phyloP scores from a whole-genome alignment of 495 filamentous ascomycete genomes.

The Hamigera avellanea region DNA sequence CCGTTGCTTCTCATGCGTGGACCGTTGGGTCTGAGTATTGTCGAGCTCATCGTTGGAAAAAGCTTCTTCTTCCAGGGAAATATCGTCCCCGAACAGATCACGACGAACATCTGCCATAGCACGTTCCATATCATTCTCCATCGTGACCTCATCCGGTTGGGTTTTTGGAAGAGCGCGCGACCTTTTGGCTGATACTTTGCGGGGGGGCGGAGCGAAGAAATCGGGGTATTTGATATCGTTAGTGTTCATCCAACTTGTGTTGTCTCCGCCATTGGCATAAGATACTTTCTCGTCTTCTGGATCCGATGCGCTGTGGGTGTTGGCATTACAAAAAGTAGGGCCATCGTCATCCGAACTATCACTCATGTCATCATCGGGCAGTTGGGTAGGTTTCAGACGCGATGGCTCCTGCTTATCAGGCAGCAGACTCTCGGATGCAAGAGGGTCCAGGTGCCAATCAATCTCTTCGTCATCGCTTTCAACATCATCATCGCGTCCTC shows the following conservation, averaged over 20 bases:
- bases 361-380: conserved; percentile 25
- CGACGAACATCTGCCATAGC: conserved; percentile 86
- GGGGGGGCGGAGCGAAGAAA: conserved; percentile 77
- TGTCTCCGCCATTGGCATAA: conserved; percentile 30
- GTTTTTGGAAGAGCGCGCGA: conserved; percentile 37
- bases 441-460: conserved; percentile 71
- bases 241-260: conserved; percentile 51
- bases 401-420: conserved; percentile 4
- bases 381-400: neutral
- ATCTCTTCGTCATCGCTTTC: conserved; percentile 69
- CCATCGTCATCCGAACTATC: conserved; percentile 59
- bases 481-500: conserved; percentile 52
- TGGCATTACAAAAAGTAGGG: conserved; percentile 62
- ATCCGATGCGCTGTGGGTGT: conserved; percentile 47
- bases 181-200: conserved; percentile 48
- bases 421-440: no score
- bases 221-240: conserved; percentile 80
- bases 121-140: conserved; percentile 58
- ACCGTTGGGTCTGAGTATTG: conserved; percentile 48
- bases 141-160: conserved; percentile 29
- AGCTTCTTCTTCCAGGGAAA: conserved; percentile 38
- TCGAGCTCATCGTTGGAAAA: conserved; percentile 18
- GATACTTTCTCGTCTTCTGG: conserved; percentile 42
- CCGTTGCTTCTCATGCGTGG: conserved; percentile 76
- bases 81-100: conserved; percentile 82